phyloP scores from a whole-genome alignment of 1,284 basidiomycete species.

The Irpex sp. region DNA sequence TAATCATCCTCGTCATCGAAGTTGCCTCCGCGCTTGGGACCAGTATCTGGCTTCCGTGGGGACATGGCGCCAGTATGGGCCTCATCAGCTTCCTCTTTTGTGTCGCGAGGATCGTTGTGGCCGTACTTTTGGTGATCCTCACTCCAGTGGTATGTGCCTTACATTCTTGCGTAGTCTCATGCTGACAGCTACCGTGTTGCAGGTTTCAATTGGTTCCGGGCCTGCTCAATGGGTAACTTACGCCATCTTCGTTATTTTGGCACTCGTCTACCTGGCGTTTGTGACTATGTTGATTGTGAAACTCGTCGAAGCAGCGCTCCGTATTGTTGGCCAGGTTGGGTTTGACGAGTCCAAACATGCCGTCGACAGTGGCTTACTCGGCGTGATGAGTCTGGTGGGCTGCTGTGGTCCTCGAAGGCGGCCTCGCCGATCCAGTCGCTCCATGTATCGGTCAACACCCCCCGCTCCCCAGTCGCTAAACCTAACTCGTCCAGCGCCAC shows the following conservation, averaged over 20 bases:
- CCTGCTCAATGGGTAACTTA: conserved; percentile 92
- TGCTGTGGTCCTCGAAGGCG: conserved; percentile 64
- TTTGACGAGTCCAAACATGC: conserved; percentile 84
- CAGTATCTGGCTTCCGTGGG: conserved; percentile 95
- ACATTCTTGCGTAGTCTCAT: conserved; percentile 14
- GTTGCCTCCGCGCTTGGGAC: conserved; percentile 81
- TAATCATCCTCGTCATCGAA: conserved; percentile 85
- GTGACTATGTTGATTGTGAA: conserved; percentile 82
- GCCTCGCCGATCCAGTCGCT: conserved; percentile 25
- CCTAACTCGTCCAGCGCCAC: conserved; percentile 25
- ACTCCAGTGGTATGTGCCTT: conserved; percentile 72
- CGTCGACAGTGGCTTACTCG: conserved; percentile 83
- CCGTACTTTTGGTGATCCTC: conserved; percentile 86
- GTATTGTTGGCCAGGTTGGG: conserved; percentile 75
- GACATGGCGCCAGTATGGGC: conserved; percentile 94
- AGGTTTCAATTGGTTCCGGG: conserved; percentile 79
- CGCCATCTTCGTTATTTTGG: conserved; percentile 85
- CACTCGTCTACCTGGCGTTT: conserved; percentile 80
- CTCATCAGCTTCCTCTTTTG: conserved; percentile 89
- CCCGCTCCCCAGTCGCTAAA: conserved; percentile 26
- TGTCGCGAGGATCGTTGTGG: conserved; percentile 85
- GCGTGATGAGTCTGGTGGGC: conserved; percentile 71
- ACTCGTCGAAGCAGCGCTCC: conserved; percentile 76
- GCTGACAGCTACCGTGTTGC: conserved; percentile 10
- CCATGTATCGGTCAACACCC: conserved; percentile 21